A percentile compares a stretch with the other conserved stretches of the same genome.
Evolutionary conservation across 805 yeast species (phyloP).

Genomic region (Dipodascus albidus): DNA sequence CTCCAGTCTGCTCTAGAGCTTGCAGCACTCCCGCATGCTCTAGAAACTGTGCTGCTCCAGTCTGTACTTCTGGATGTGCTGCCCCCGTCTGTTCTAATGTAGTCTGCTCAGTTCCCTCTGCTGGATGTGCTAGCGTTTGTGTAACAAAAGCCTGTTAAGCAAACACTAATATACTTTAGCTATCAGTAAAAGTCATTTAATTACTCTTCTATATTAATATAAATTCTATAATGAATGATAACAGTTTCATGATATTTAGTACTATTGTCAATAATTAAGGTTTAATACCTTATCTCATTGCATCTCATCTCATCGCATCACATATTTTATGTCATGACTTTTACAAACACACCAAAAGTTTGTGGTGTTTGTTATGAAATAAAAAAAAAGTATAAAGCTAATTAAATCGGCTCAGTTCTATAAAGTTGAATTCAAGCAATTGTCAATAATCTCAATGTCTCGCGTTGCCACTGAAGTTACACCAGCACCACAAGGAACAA

Average conservation of each 20-base stretch:
- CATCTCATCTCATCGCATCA: too few relatives aligned
- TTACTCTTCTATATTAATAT: too few relatives aligned
- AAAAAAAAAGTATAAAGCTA: not conserved
- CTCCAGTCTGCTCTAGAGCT: not conserved
- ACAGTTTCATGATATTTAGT: too few relatives aligned
- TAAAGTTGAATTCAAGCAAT: too few relatives aligned
- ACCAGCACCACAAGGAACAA: not conserved
- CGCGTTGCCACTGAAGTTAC: not conserved
- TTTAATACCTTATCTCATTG: too few relatives aligned
- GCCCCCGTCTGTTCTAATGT: not conserved
- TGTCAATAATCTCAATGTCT: not conserved
- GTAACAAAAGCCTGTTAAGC: not conserved
- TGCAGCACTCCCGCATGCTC: not conserved
- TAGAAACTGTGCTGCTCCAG: not conserved
- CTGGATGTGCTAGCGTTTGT: not conserved
- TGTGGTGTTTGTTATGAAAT: too few relatives aligned
- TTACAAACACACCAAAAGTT: not conserved
- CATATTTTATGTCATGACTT: not conserved
- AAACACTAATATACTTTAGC: not conserved
- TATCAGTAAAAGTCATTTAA: not conserved
- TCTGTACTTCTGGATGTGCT: not conserved
- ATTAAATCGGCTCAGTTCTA: not conserved
- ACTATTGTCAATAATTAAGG: too few relatives aligned
- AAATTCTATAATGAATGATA: too few relatives aligned
- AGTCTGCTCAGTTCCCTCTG: not conserved